Evolutionary conservation across 345 rosid genomes (phyloP).

Genomic region (Dipteronia dyeriana): DNA sequence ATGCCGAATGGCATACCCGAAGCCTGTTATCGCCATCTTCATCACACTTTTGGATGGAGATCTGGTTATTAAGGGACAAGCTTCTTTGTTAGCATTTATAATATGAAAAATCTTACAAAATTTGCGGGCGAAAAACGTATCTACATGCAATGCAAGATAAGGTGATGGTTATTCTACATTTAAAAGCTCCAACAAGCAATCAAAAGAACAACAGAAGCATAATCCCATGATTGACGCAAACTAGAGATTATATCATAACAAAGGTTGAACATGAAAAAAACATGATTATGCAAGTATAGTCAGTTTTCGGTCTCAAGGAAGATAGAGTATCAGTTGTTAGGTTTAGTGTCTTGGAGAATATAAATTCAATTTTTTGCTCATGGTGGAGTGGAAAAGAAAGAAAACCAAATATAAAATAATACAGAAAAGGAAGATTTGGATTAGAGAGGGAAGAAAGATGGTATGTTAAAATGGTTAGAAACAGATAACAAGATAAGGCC

Average conservation of each 20-base stretch:
- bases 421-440: neutral
- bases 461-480: neutral
- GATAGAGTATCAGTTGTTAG: neutral
- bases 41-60: constrained; percentile 96
- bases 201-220: neutral
- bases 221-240: neutral
- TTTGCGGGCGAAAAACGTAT: neutral
- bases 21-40: constrained; percentile 92
- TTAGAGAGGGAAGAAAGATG: neutral
- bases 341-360: neutral
- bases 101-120: neutral
- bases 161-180: no score
- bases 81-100: neutral
- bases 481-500: neutral
- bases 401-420: neutral
- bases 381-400: neutral
- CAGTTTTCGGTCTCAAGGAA: neutral
- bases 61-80: constrained; percentile 42
- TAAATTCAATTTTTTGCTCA: neutral
- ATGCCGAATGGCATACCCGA: constrained; percentile 92
- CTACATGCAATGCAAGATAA: no score
- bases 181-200: neutral
- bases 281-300: neutral
- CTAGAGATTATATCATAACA: neutral
- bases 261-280: neutral